Conservation (phyloP, 2,329 filamentous ascomycete species). For the Colletotrichum abscissum region DNA sequence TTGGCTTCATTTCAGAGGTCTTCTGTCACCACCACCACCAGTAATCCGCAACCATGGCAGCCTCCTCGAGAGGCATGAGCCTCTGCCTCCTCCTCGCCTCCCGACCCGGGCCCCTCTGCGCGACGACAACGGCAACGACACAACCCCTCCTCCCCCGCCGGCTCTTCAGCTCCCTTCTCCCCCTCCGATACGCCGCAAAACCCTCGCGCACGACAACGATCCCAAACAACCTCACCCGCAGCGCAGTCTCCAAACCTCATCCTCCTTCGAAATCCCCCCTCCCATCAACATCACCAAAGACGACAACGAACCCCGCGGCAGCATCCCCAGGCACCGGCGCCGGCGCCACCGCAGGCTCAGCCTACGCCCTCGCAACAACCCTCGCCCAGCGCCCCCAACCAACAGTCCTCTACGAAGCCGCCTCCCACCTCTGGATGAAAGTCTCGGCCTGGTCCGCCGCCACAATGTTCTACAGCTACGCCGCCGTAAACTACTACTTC, state of each 20-base stretch:
- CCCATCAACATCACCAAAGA: background rate
- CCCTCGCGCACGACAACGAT: background rate
- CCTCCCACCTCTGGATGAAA: slow-evolving; percentile 73
- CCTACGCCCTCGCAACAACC: slow-evolving; percentile 62
- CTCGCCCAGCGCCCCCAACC: slow-evolving; percentile 66
- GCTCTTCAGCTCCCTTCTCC: slow-evolving; percentile 19
- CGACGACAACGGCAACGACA: background rate
- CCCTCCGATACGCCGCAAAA: slow-evolving; percentile 19
- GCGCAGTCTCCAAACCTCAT: background rate
- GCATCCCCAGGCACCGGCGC: background rate
- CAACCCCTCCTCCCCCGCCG: slow-evolving; percentile 16
- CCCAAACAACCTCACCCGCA: background rate
- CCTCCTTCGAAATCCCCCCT: background rate
- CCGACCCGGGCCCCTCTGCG: slow-evolving; percentile 8
- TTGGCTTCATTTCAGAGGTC: background rate
- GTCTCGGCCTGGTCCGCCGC: slow-evolving; percentile 68
- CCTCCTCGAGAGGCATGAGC: slow-evolving; percentile 28
- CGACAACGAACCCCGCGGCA: background rate
- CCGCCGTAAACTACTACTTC: slow-evolving; percentile 61
- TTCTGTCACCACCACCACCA: background rate
- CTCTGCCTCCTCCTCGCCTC: slow-evolving; percentile 22
- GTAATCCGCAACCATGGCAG: slow-evolving; percentile 18
- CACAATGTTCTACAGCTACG: slow-evolving; percentile 63
- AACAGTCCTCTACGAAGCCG: slow-evolving; percentile 73
- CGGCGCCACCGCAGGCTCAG: slow-evolving; percentile 12